A percentile compares a stretch with the other conserved stretches of the same genome.
phyloP scores from a whole-genome alignment of 2,329 filamentous ascomycete genomes.

The Colletotrichum salicis region DNA sequence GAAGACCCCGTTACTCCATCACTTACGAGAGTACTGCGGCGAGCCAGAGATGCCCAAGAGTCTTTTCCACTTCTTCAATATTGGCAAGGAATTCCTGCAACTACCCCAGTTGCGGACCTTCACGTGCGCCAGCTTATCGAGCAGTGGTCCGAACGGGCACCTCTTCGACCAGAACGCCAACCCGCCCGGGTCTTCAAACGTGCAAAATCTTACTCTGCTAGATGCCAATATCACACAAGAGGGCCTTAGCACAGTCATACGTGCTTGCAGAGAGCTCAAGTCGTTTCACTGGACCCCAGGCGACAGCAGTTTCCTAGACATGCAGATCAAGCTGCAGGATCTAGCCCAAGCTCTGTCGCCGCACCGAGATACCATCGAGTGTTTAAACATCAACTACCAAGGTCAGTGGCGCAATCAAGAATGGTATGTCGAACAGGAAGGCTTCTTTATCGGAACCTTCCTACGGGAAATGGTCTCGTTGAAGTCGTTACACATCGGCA shows the following conservation, averaged over 20 bases:
- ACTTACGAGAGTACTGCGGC: neutral
- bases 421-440: neutral
- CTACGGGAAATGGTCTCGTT: neutral
- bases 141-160: constrained; percentile 9
- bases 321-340: constrained; percentile 3
- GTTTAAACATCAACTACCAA: neutral
- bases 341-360: neutral
- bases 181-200: constrained; percentile 1
- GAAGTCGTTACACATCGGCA: constrained; percentile 2
- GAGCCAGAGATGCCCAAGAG: constrained; percentile 8
- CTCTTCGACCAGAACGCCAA: constrained; percentile 4
- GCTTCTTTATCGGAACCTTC: constrained; percentile 4
- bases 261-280: neutral
- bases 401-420: neutral
- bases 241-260: neutral
- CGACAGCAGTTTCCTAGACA: constrained; percentile 5
- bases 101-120: neutral
- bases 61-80: constrained; percentile 16
- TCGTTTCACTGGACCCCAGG: constrained; percentile 8
- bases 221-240: constrained; percentile 2
- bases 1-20: neutral
- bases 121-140: neutral
- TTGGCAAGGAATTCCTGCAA: constrained; percentile 7
- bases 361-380: neutral
- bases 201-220: neutral